Evolutionary conservation across 768 basidiomycete genomes (phyloP).

Genomic region (Kwoniella sp.): DNA sequence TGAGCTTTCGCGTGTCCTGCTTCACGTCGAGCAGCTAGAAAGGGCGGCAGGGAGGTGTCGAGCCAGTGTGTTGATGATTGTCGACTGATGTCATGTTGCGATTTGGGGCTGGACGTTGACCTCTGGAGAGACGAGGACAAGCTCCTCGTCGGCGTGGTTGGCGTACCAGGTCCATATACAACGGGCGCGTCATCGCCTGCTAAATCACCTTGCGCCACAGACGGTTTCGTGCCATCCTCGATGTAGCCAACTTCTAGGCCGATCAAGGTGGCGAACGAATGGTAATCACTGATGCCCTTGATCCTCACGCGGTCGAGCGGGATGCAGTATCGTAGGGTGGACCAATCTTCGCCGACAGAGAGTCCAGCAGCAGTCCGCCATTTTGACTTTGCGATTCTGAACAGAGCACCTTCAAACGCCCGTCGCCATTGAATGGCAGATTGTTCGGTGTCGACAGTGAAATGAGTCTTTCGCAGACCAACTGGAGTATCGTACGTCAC

Average conservation of each 20-base stretch:
- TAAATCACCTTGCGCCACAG: constrained; percentile 6
- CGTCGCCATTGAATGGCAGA: constrained; percentile 52
- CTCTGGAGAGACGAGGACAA: not conserved
- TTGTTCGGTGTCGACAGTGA: constrained; percentile 65
- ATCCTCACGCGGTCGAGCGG: constrained; percentile 51
- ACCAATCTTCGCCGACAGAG: constrained; percentile 44
- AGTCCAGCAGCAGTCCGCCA: constrained; percentile 23
- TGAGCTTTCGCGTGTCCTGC: not conserved
- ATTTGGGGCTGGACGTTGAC: not conserved
- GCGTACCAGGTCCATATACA: not conserved
- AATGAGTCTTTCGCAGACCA: constrained; percentile 51
- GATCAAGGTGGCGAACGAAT: constrained; percentile 50
- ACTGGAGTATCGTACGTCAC: constrained; percentile 56
- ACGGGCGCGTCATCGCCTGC: constrained; percentile 3
- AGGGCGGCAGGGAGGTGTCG: constrained; percentile 16
- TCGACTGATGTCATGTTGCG: not conserved
- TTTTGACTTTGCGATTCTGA: constrained; percentile 39
- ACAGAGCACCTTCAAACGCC: constrained; percentile 47
- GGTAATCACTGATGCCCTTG: constrained; percentile 49
- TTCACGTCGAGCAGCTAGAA: constrained; percentile 8
- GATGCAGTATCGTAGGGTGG: constrained; percentile 50
- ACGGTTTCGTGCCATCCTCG: not conserved
- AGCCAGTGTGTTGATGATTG: constrained; percentile 12
- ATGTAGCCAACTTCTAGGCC: constrained; percentile 41
- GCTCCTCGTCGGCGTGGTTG: constrained; percentile 2